Percentiles rank a stretch among this genome's conserved stretches.
These are phyloP conservation scores for Metarhizium humberi DNA, from an alignment of 2,329 filamentous ascomycete species.

Conservation along the genomic window DNA sequence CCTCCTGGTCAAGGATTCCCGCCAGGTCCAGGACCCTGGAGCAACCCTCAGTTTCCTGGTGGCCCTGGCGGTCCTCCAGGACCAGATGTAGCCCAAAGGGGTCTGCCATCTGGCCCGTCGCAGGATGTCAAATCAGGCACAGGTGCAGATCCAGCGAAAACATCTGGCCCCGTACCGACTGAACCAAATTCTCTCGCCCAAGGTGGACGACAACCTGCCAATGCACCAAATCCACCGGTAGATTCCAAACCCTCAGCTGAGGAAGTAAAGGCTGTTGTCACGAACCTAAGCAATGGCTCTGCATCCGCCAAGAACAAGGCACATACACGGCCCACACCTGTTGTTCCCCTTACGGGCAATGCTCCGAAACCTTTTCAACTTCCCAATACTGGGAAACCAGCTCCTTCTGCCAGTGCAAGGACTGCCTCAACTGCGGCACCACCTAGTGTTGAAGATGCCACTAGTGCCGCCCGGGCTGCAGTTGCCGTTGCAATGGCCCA, in stretches of 20 bases:
- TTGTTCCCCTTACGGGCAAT: conserved; percentile 51
- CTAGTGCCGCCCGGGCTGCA: conserved; percentile 64
- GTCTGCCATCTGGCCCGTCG: conserved; percentile 33
- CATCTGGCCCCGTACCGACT: conserved; percentile 34
- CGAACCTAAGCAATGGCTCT: conserved; percentile 29
- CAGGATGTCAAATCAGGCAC: conserved; percentile 38
- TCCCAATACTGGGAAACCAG: conserved; percentile 17
- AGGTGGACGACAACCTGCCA: conserved; percentile 34
- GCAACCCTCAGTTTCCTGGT: conserved; percentile 52
- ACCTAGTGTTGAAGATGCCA: conserved; percentile 52
- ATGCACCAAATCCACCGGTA: conserved; percentile 53
- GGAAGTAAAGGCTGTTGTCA: conserved; percentile 34
- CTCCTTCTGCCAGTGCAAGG: conserved; percentile 24
- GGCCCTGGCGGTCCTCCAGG: conserved; percentile 48
- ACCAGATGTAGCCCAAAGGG: conserved; percentile 46
- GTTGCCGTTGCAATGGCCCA: conserved; percentile 77
- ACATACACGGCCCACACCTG: conserved; percentile 50
- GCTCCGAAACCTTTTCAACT: conserved; percentile 28
- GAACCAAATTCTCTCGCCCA: conserved; percentile 45
- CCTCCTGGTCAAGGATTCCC: conserved; percentile 69
- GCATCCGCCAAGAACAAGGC: conserved; percentile 21
- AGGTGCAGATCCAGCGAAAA: conserved; percentile 37
- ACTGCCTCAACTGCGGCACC: conserved; percentile 24
- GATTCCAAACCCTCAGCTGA: conserved; percentile 57
- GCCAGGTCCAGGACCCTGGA: conserved; percentile 53